Base-by-base conservation (phyloP, 2,329 filamentous ascomycete species). In the Aaosphaeria pasadenensis region DNA sequence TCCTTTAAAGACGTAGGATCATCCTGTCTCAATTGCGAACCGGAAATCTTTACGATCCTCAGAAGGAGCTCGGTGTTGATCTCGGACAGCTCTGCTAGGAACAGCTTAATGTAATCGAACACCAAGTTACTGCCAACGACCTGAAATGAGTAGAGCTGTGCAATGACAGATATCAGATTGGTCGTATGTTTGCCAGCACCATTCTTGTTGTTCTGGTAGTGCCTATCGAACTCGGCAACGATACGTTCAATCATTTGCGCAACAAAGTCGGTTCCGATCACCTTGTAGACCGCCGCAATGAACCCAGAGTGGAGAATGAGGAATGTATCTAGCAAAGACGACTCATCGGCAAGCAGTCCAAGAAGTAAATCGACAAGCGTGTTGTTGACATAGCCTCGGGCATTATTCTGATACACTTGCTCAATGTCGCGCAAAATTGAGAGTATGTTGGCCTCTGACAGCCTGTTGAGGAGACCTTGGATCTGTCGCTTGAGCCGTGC, bases 101-200 rank as follows among this genome's bases (percentile, higher is more conserved):
- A 86, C 39, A 88, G 75, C 30, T 89, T 85, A 64, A 97, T 85
- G 62, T 95, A 94, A 69, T 97, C 94, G 63, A 96, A 97, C 29
- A 97, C 79, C 30, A 99, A 79, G 44, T 85, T 87, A 60, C 86
- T 87, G 38, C 88, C 86, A 40, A 96, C 80, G 24, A 96, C 84
- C 60, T 95, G 89, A 64, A 99, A 95, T 43, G 89, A 91, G 72
- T 97, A 99, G 36, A 97, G 77, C 62, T 96, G 85, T 0, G 91
- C 85, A 11, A 97, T 74, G 30, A 97, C 80, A 1, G 88, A 88
- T 30, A 96, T 80, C 39, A 96, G 71, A 66, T 99, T 96, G 1
- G 81, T 77, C 47, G 86, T 80, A 64, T 91, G 91, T 38, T 72
- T 71, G 31, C 68, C 69, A 5, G 67, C 62, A 3, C 63, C 64